These are phyloP conservation scores for Gillenia trifoliata DNA, from an alignment of 306 rosid genomes.

Conservation along the genomic window DNA sequence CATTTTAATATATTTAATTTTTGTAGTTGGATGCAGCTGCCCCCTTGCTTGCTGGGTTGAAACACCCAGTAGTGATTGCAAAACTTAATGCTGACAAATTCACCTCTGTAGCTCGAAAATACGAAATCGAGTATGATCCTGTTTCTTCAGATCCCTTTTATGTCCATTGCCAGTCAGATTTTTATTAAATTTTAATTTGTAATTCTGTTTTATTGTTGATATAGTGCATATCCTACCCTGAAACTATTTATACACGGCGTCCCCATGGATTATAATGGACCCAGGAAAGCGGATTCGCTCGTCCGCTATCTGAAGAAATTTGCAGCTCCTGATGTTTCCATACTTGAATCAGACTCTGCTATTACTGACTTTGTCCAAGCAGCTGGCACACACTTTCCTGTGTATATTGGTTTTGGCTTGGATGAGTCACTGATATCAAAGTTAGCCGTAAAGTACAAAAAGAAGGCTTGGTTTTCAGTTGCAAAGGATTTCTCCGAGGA, in stretches of 20 bases:
- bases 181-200: neutral
- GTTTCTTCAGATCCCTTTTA: neutral
- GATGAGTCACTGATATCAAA: constrained; percentile 48
- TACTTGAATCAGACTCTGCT: constrained; percentile 84
- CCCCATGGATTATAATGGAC: constrained; percentile 75
- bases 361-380: constrained; percentile 56
- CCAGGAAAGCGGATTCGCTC: constrained; percentile 81
- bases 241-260: constrained; percentile 72
- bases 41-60: constrained; percentile 67
- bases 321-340: constrained; percentile 75
- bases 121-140: constrained; percentile 53
- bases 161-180: neutral
- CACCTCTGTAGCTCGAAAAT: constrained; percentile 57
- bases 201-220: constrained; percentile 13
- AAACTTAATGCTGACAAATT: constrained; percentile 87
- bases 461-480: constrained; percentile 93
- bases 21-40: constrained; percentile 91
- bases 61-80: constrained; percentile 69
- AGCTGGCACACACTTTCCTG: constrained; percentile 71
- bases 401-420: constrained; percentile 83
- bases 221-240: constrained; percentile 78
- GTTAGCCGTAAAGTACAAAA: constrained; percentile 65
- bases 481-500: constrained; percentile 91
- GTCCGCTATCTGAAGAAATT: constrained; percentile 83
- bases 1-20: neutral